phyloP scores from a whole-genome alignment of 768 basidiomycete species.

The Cytidiella melzeri region DNA sequence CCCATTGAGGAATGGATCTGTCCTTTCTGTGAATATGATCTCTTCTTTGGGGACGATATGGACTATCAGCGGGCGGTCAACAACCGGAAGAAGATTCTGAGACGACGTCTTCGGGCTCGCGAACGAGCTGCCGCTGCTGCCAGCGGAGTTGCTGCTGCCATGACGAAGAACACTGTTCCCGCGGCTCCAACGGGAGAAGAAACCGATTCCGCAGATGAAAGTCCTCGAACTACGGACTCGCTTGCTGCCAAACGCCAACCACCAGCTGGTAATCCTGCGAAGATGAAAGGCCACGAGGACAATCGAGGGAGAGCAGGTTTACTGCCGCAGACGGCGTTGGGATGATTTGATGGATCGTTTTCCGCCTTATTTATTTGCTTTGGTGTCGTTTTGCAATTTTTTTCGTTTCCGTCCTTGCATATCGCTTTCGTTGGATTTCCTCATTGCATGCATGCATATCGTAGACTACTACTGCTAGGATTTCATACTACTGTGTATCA shows the following conservation, averaged over 20 bases:
- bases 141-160: slow-evolving; percentile 25
- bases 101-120: slow-evolving; percentile 60
- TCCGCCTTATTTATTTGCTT: not conserved
- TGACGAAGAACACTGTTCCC: slow-evolving; percentile 25
- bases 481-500: not conserved
- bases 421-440: not conserved
- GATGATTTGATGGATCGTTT: not conserved
- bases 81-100: slow-evolving; percentile 74
- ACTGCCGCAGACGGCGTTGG: not conserved
- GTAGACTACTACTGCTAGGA: not conserved
- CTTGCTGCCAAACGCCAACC: not conserved
- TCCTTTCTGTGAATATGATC: slow-evolving; percentile 84
- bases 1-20: slow-evolving; percentile 91
- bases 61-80: slow-evolving; percentile 60
- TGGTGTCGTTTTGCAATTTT: not conserved
- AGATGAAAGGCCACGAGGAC: not conserved
- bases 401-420: not conserved
- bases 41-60: slow-evolving; percentile 84
- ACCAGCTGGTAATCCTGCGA: not conserved
- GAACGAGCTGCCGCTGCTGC: slow-evolving; percentile 61
- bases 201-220: slow-evolving; percentile 28
- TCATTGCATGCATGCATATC: not conserved
- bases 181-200: slow-evolving; percentile 4
- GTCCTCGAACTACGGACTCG: not conserved
- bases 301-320: not conserved